A percentile compares a stretch with the other conserved stretches of the same genome.
Evolutionary conservation across 2,329 filamentous ascomycete species (phyloP).

Genomic region (Colletotrichum lentis): DNA sequence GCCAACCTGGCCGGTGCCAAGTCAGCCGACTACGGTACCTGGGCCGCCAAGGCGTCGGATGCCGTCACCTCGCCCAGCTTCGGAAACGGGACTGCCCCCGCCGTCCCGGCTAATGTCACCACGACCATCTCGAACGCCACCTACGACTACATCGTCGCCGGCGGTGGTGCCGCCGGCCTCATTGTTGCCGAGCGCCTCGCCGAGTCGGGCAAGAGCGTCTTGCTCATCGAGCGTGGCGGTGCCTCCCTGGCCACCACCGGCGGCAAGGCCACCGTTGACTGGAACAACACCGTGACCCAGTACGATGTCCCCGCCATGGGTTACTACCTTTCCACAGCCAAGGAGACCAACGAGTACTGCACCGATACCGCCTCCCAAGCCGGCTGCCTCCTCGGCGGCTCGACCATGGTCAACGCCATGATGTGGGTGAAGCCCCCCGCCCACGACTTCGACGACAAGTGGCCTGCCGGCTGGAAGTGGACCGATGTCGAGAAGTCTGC

Average conservation of each 20-base stretch:
- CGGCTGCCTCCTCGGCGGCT: constrained; percentile 47
- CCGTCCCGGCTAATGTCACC: constrained; percentile 29
- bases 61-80: constrained; percentile 35
- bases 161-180: constrained; percentile 37
- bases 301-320: constrained; percentile 41
- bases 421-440: constrained; percentile 42
- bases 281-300: constrained; percentile 42
- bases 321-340: constrained; percentile 31
- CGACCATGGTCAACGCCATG: constrained; percentile 44
- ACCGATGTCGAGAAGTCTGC: constrained; percentile 36
- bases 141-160: constrained; percentile 39
- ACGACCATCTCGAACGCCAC: constrained; percentile 35
- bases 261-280: constrained; percentile 39
- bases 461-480: constrained; percentile 40
- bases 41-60: constrained; percentile 42
- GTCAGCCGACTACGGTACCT: constrained; percentile 39
- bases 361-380: constrained; percentile 43
- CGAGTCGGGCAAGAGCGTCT: constrained; percentile 39
- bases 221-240: constrained; percentile 37
- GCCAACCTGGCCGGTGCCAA: constrained; percentile 38
- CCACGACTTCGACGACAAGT: constrained; percentile 38
- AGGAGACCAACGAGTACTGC: constrained; percentile 41
- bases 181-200: constrained; percentile 36
- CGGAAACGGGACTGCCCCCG: constrained; percentile 29
- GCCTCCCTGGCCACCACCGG: constrained; percentile 35